A percentile compares a stretch with the other conserved stretches of the same genome.
phyloP scores from a whole-genome alignment of 306 rosid genomes.

The Notholithocarpus densiflorus region DNA sequence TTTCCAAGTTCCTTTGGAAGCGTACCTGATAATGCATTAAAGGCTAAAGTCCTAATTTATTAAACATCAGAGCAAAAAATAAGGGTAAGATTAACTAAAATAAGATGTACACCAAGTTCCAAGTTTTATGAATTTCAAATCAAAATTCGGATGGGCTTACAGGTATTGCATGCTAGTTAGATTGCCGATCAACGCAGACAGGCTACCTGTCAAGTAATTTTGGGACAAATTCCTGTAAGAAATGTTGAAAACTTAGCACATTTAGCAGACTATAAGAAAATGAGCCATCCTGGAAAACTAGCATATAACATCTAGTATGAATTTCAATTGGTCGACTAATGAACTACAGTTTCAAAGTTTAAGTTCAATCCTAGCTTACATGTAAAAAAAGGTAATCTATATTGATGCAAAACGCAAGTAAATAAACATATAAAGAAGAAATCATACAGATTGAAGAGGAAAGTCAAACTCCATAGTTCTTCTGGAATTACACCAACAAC shows the following conservation, averaged over 20 bases:
- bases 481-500: no score
- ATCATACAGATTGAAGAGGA: no score
- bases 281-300: neutral
- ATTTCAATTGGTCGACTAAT: no score
- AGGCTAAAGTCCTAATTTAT: slow-evolving; percentile 44
- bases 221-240: slow-evolving; percentile 52
- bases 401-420: no score
- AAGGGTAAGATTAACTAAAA: neutral
- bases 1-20: slow-evolving; percentile 72
- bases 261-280: neutral
- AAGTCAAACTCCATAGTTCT: no score
- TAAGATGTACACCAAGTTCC: neutral
- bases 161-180: slow-evolving; percentile 59
- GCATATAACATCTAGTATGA: no score
- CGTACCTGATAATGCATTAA: slow-evolving; percentile 67
- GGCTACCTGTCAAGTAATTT: slow-evolving; percentile 64
- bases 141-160: slow-evolving; percentile 35
- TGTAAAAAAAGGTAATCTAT: no score
- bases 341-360: neutral
- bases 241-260: slow-evolving; percentile 3
- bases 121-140: neutral
- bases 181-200: slow-evolving; percentile 63
- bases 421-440: no score
- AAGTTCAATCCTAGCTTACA: no score
- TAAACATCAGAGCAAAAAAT: neutral